Percentiles rank a stretch among this genome's conserved stretches.
Evolutionary conservation across 768 basidiomycete species (phyloP).

Genomic region (Termitomyces titanicus): DNA sequence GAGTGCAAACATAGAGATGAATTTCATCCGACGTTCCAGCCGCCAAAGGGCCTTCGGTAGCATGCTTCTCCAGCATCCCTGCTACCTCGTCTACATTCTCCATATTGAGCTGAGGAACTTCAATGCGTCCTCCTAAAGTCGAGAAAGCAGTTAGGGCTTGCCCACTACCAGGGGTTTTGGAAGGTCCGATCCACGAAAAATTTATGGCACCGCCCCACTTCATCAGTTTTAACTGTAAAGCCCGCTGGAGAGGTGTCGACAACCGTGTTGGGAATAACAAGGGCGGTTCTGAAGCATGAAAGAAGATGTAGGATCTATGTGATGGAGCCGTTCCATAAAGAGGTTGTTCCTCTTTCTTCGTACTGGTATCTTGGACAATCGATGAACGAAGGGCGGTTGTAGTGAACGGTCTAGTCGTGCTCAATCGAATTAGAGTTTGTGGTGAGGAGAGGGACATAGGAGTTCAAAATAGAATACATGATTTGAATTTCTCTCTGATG

Average conservation of each 20-base stretch:
- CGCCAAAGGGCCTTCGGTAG: conserved; percentile 9
- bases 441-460: neutral
- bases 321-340: conserved; percentile 49
- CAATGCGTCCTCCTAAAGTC: conserved; percentile 38
- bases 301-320: conserved; percentile 53
- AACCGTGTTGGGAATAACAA: conserved; percentile 42
- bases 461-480: neutral
- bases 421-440: neutral
- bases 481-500: neutral
- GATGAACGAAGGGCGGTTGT: neutral
- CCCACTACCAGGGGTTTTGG: neutral
- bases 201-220: conserved; percentile 58
- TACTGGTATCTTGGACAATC: neutral
- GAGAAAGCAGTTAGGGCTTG: conserved; percentile 52
- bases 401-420: neutral
- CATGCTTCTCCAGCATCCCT: conserved; percentile 29
- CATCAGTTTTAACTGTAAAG: conserved; percentile 38
- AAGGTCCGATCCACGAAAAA: conserved; percentile 46
- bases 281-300: conserved; percentile 50
- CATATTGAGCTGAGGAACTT: conserved; percentile 44
- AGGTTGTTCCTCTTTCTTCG: neutral
- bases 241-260: conserved; percentile 46
- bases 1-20: conserved; percentile 73
- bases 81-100: conserved; percentile 49
- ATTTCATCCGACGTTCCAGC: conserved; percentile 21